phyloP scores from a whole-genome alignment of 345 rosid genomes.

The Gossypium ekmanianum region DNA sequence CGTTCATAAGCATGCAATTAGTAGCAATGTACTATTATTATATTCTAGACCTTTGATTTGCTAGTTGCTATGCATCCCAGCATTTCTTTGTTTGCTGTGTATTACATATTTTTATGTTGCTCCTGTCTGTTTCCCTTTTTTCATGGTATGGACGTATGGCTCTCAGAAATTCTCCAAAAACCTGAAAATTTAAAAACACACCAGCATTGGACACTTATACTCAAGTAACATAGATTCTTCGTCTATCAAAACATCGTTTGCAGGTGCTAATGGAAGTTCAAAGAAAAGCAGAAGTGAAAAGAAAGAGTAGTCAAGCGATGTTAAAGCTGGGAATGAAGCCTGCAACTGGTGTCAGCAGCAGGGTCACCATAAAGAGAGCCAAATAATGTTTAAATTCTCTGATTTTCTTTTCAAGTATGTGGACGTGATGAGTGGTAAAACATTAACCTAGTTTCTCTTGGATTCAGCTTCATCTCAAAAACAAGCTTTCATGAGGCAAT shows the following conservation, averaged over 20 bases:
- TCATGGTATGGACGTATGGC: no score
- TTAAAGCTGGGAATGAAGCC: conserved; percentile 82
- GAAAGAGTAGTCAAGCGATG: conserved; percentile 52
- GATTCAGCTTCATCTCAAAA: conserved; percentile 60
- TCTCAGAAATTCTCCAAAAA: no score
- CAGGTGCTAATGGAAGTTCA: conserved; percentile 34
- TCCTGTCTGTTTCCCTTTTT: no score
- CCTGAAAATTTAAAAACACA: no score
- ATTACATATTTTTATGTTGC: background rate
- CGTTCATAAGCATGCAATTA: background rate
- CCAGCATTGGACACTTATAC: background rate
- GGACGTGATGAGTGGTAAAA: background rate
- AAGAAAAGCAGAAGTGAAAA: background rate
- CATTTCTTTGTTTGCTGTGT: background rate
- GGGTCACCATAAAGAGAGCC: conserved; percentile 83
- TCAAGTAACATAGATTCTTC: background rate
- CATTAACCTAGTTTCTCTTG: conserved; percentile 14
- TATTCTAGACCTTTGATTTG: background rate
- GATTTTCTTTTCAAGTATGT: background rate
- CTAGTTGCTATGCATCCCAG: background rate
- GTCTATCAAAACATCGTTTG: conserved; percentile 14
- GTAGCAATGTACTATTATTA: background rate
- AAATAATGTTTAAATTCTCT: conserved; percentile 46
- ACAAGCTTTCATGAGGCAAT: background rate
- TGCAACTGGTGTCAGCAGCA: conserved; percentile 65